Base-by-base conservation (phyloP, 2,329 filamentous ascomycete genomes). In the Colletotrichum horii region DNA sequence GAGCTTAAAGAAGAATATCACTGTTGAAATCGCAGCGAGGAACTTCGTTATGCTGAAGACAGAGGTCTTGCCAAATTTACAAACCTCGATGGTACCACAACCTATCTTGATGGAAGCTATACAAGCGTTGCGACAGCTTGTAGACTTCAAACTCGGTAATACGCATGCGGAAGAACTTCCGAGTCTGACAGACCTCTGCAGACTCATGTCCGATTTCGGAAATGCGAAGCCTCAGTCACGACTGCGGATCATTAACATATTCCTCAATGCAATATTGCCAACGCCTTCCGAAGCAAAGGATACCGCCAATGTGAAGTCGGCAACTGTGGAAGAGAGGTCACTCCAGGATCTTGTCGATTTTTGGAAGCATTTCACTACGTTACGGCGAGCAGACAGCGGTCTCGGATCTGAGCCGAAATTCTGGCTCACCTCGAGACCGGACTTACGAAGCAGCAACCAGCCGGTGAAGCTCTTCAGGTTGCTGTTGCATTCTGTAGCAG, bases 361-460 rank as follows among this genome's bases (percentile, higher is more conserved):
- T 68, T 86, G 85, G 85, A 81, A 82, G 77, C 83, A 84, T 71
- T 74, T 85, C 16, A 84, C 85, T 2, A 82, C 83, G 66, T 77
- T 85, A 52, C 81, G 78, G 56, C 80, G 84, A 14, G 74, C 66
- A 7, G 80, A 80, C 24, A 67, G 60, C 66, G 71, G 74, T 22
- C 28, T 75, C 19, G 11, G 19, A 8, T 62, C 52, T 36, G 64
- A 69, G 2, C 70, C 79, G 5, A 77, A 75, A 7, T 85, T 85
- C 61, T 80, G 81, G 65, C 71, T 86, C 38, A 83, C 84, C 11
- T 78, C 78, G 8, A 55, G 74, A 15, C 72, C 79, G 5, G 83
- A 85, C 12, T 58, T 81, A 19, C 75, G 76, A 12, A 79, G 80
- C 28, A 64, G 76, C 36, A 24, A 68, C 55, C 19, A 75, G 38